Conservation (phyloP, 257 asterid species). For the Nicotiana knightiana region DNA sequence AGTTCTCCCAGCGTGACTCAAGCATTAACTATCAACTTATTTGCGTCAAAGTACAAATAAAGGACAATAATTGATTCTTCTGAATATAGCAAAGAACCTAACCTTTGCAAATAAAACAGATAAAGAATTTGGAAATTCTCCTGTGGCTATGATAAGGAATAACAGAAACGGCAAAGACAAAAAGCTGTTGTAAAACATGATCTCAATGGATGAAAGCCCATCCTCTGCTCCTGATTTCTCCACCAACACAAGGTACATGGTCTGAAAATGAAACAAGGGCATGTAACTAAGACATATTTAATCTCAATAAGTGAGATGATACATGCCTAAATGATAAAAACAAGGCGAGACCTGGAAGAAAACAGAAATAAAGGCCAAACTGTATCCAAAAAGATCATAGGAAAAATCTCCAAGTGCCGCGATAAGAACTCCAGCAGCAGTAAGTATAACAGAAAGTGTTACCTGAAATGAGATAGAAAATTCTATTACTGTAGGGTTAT, state of each 20-base stretch:
- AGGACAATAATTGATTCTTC: background rate
- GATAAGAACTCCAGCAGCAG: slow-evolving; percentile 85
- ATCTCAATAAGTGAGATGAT: background rate
- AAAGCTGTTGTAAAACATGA: slow-evolving; percentile 85
- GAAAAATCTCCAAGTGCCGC: slow-evolving; percentile 99
- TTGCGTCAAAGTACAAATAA: background rate
- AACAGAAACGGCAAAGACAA: slow-evolving; percentile 81
- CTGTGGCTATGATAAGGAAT: slow-evolving; percentile 81
- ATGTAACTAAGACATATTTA: background rate
- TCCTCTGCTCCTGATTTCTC: slow-evolving; percentile 98
- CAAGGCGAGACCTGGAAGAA: slow-evolving; percentile 74
- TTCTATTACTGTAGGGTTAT: background rate
- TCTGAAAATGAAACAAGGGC: slow-evolving; percentile 40
- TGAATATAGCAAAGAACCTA: slow-evolving; percentile 17
- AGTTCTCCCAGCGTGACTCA: background rate
- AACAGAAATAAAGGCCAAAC: slow-evolving; percentile 85
- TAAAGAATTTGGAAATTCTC: slow-evolving; percentile 84
- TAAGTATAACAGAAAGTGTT: slow-evolving; percentile 73
- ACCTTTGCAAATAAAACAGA: slow-evolving; percentile 69
- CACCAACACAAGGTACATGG: slow-evolving; percentile 97
- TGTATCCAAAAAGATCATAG: slow-evolving; percentile 82
- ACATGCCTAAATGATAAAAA: slow-evolving; percentile 6
- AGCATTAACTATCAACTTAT: background rate
- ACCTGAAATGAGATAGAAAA: slow-evolving; percentile 48
- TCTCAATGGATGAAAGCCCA: slow-evolving; percentile 87